Evolutionary conservation across 805 yeast genomes (phyloP), one percentile per base, ranked within the genome.

Genomic region (Zygosaccharomyces bisporus): DNA sequence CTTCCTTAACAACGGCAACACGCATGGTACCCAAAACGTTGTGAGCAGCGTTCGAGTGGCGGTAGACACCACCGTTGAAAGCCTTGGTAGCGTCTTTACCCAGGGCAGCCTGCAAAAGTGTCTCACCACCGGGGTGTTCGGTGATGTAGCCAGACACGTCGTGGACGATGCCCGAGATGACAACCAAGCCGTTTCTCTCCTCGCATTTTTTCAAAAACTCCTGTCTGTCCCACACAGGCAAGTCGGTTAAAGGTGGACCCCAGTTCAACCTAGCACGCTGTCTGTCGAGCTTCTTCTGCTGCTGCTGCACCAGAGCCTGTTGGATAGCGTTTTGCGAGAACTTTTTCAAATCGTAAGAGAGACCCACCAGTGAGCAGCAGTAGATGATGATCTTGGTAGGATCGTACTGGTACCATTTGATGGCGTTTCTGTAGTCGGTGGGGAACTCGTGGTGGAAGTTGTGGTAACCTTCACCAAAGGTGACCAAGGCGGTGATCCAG

Each of bases 381-480:
- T 73, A 84, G 55, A 85, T 83, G 42, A 75, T 56, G 38, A 77
- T 58, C 68, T 85, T 85, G 39, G 93, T 84, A 54, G 95, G 95
- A 64, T 86, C 95, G 61, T 80, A 85, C 73, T 85, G 91, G 72
- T 81, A 85, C 93, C 93, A 85, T 63, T 79, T 82, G 61, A 85
- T 74, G 29, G 93, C 93, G 62, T 85, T 85, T 76, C 95, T 79
- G 76, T 85, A 86, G 69, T 86, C 95, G 14, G 86, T 77, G 57
- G 95, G 93, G 76, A 85, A 86, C 72, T 85, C 95, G 65, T 86
- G 95, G 67, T 86, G 95, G 80, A 85, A 86, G 69, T 86, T 86
- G 61, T 86, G 93, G 73, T 85, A 84, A 51, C 95, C 95, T 69
- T 86, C 95, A 67, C 95, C 95, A 59, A 85, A 84, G 0, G 95